These are phyloP conservation scores for Cutaneotrichosporon sp. DNA, from an alignment of 1,284 basidiomycete species.

Conservation along the genomic window DNA sequence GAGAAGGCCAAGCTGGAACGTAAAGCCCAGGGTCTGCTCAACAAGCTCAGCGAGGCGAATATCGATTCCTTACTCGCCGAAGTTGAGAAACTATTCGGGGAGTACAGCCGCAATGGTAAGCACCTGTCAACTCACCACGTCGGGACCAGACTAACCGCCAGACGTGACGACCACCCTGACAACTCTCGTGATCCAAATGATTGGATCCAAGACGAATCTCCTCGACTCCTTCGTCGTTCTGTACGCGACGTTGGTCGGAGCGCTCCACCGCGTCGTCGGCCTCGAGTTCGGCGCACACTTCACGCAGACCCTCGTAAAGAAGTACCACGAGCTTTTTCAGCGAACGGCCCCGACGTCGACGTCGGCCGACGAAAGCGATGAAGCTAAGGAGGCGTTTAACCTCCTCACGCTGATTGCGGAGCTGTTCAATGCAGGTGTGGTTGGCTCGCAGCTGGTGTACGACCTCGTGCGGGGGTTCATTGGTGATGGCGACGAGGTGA, in stretches of 20 bases:
- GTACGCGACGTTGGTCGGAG: conserved; percentile 80
- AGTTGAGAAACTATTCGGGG: conserved; percentile 72
- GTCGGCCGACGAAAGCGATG: conserved; percentile 10
- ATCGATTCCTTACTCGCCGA: conserved; percentile 72
- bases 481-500: conserved; percentile 41
- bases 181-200: conserved; percentile 71
- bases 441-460: conserved; percentile 81
- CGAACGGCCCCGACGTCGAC: conserved; percentile 5
- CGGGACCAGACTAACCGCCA: conserved; percentile 32
- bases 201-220: conserved; percentile 73
- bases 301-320: conserved; percentile 49
- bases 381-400: conserved; percentile 77
- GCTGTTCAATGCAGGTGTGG: conserved; percentile 91
- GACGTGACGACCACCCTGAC: conserved; percentile 81
- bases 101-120: conserved; percentile 73
- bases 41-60: conserved; percentile 87
- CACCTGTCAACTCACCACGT: background rate
- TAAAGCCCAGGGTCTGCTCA: conserved; percentile 81
- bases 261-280: conserved; percentile 77
- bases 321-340: conserved; percentile 8
- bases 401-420: conserved; percentile 82
- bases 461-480: conserved; percentile 81
- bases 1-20: conserved; percentile 63
- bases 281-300: conserved; percentile 75
- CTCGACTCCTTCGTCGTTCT: conserved; percentile 89